phyloP scores from a whole-genome alignment of 2,329 filamentous ascomycete genomes.

The Clonostachys sp. region DNA sequence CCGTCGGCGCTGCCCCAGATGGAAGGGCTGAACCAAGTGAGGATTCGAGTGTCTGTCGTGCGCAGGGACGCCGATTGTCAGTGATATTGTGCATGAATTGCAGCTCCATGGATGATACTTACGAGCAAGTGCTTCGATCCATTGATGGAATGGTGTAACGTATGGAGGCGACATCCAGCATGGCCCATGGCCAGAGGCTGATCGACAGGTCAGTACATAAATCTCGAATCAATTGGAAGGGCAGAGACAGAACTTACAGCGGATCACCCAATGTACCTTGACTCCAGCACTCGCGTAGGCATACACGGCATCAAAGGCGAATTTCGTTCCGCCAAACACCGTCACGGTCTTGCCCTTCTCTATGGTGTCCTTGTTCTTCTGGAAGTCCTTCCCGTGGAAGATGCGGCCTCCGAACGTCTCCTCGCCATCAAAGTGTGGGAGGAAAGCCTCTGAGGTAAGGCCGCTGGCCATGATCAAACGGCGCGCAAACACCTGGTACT shows the following conservation, averaged over 20 bases:
- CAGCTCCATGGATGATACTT: not conserved
- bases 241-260: constrained; percentile 10
- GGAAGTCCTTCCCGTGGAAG: constrained; percentile 32
- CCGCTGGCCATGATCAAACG: constrained; percentile 46
- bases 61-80: too few relatives aligned
- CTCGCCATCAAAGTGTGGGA: constrained; percentile 28
- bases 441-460: constrained; percentile 34
- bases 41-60: not conserved
- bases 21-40: constrained; percentile 59
- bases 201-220: not conserved
- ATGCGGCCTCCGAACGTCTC: constrained; percentile 28
- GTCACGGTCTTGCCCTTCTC: constrained; percentile 18
- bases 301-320: constrained; percentile 53
- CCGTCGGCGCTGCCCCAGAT: constrained; percentile 57
- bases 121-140: constrained; percentile 52
- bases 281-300: constrained; percentile 40
- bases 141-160: constrained; percentile 56
- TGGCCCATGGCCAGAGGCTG: constrained; percentile 43
- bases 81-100: too few relatives aligned
- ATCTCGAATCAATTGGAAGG: too few relatives aligned
- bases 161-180: constrained; percentile 49
- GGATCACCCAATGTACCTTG: constrained; percentile 45
- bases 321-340: constrained; percentile 53
- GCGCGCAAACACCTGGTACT: constrained; percentile 12
- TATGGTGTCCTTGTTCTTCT: constrained; percentile 20